Percentiles rank a stretch among this genome's conserved stretches.
phyloP scores from a whole-genome alignment of 208 protist species.

The Tetramitus jugosus region DNA sequence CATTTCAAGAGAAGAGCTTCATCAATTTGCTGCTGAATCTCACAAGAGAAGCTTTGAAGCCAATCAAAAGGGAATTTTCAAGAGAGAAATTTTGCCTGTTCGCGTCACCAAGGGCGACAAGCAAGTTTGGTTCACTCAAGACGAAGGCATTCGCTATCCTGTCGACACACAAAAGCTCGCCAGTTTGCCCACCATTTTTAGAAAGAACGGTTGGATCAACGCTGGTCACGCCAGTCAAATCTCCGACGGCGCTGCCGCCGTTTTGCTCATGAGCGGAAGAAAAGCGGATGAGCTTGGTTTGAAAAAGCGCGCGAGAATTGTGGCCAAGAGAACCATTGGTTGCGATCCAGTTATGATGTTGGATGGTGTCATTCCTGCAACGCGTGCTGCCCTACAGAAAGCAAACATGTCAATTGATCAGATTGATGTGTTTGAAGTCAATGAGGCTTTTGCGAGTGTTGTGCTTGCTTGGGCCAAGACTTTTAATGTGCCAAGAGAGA shows the following conservation, averaged over 20 bases:
- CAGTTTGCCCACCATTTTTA: not conserved
- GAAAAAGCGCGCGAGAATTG: constrained; percentile 42
- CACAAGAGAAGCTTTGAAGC: constrained; percentile 37
- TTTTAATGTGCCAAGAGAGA: constrained; percentile 26
- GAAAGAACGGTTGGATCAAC: not conserved
- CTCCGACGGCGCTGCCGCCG: constrained; percentile 12
- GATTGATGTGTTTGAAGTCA: constrained; percentile 48
- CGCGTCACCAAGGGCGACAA: constrained; percentile 24
- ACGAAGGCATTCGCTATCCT: constrained; percentile 15
- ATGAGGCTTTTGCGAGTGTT: constrained; percentile 51
- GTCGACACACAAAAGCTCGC: not conserved
- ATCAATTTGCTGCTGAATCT: constrained; percentile 39
- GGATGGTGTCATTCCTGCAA: constrained; percentile 28
- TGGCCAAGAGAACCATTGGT: constrained; percentile 28
- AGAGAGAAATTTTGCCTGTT: constrained; percentile 45
- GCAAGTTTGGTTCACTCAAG: not conserved
- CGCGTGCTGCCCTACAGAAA: constrained; percentile 28
- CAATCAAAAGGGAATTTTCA: constrained; percentile 37
- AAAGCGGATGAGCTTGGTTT: constrained; percentile 38
- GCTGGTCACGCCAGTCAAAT: constrained; percentile 7
- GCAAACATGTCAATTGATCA: constrained; percentile 37
- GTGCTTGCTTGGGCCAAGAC: constrained; percentile 32
- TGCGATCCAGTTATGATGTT: constrained; percentile 46
- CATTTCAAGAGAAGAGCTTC: constrained; percentile 40
- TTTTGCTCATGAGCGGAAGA: constrained; percentile 25